These are phyloP conservation scores for Eucommia ulmoides DNA, from an alignment of 257 asterid species.

Conservation along the genomic window DNA sequence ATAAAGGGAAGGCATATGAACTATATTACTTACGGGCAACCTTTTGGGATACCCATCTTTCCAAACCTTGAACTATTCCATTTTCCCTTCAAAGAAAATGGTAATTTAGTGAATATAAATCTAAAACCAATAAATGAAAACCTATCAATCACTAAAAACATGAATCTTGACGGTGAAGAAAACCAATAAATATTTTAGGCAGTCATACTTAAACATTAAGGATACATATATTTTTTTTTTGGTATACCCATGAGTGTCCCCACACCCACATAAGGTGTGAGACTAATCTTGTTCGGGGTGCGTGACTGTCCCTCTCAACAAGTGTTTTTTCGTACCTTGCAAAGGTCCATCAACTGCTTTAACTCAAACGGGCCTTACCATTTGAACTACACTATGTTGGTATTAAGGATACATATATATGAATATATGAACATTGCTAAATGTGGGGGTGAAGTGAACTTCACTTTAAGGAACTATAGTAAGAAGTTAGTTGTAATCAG, in stretches of 20 bases:
- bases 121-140: background rate
- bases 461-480: too few relatives aligned
- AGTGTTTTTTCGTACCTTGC: too few relatives aligned
- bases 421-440: too few relatives aligned
- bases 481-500: too few relatives aligned
- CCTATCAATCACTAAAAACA: background rate
- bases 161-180: background rate
- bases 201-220: background rate
- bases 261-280: too few relatives aligned
- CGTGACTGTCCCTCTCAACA: too few relatives aligned
- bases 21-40: constrained; percentile 46
- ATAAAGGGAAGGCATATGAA: background rate
- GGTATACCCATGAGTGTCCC: background rate
- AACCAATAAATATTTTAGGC: background rate
- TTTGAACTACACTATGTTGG: too few relatives aligned
- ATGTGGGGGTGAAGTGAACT: too few relatives aligned
- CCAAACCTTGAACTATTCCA: constrained; percentile 18
- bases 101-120: background rate
- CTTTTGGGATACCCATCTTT: constrained; percentile 34
- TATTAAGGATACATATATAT: too few relatives aligned
- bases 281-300: too few relatives aligned
- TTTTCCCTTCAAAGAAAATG: constrained; percentile 31
- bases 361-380: too few relatives aligned
- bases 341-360: too few relatives aligned
- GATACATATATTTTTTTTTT: background rate